These are phyloP conservation scores for Adansonia grandidieri DNA, from an alignment of 441 rosid species.

Conservation along the genomic window DNA sequence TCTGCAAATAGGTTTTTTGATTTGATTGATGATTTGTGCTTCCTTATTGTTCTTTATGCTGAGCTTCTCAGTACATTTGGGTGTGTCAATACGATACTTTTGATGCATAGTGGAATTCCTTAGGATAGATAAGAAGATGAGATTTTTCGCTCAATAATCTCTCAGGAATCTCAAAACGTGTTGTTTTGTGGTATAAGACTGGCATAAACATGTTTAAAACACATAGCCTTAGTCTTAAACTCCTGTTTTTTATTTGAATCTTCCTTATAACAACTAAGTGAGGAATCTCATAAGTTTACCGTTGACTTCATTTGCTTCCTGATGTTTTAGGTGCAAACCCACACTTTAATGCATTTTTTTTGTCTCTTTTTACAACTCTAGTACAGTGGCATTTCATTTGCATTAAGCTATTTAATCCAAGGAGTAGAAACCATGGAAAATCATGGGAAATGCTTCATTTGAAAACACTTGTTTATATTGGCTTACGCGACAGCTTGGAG, in stretches of 20 bases:
- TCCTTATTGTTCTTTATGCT: background rate
- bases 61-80: background rate
- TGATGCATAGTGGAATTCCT: background rate
- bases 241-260: background rate
- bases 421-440: background rate
- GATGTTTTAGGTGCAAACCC: background rate
- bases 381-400: background rate
- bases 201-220: background rate
- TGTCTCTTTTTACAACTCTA: background rate
- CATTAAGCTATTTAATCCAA: background rate
- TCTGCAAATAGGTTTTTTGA: background rate
- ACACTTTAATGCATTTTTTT: background rate
- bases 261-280: background rate
- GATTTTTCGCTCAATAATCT: background rate
- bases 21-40: conserved; percentile 12
- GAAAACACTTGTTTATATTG: background rate
- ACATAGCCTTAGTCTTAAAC: background rate
- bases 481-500: background rate
- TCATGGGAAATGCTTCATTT: background rate
- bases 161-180: background rate
- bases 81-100: background rate
- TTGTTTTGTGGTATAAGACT: background rate
- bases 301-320: background rate
- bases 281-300: background rate
- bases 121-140: background rate